Base-by-base conservation (phyloP, 441 rosid species). In the Bocquillonia castaneifolia region DNA sequence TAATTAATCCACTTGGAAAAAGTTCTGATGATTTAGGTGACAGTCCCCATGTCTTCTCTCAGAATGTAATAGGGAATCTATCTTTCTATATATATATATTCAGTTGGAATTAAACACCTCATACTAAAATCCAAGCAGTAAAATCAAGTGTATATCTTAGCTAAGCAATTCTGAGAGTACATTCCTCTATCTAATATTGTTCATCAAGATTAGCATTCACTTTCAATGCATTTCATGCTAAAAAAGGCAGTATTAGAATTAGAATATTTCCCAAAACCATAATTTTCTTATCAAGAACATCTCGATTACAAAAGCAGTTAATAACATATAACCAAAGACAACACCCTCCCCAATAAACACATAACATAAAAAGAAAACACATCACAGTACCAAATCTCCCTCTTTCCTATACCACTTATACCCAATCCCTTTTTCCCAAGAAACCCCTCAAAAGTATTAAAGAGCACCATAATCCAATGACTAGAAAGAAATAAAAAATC, bases 371-470 rank as follows among this genome's bases (percentile, higher is more conserved):
- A 18, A 39, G 42, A 44, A 37, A 58, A 52, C 73, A 66, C 65
- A 77, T 70, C 74, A 74, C 69, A 70, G 69, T 56, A 64, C 31
- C 63, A 70, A 59, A 77, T 72, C 78, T 72, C 83, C 87, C 85
- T 71, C 76, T 79, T 76, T 65, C 51, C 74, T 74, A 74, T 84
- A 80, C 79, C 81, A 75, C 63, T 77, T 79, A 67, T 74, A 77
- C 78, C 82, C 71, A 54, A 31, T 47, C 28, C 72, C 52, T 20
- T 37, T 44, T 51, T 67, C 67, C 66, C 59, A 8, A 34, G 37
- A 62, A 61, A 59, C 37, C 57, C 45, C 31, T 69, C 64, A 60
- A 29, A 44, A 47, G 67, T 73, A 45, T 73, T 34, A 17, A 55
- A 62, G 59, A 53, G 69, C 44, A 20, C 2, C 31, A 18, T 7